Evolutionary conservation across 441 rosid species (phyloP), one percentile per base, ranked within the genome.

Genomic region (Pelargonium fulgidum): DNA sequence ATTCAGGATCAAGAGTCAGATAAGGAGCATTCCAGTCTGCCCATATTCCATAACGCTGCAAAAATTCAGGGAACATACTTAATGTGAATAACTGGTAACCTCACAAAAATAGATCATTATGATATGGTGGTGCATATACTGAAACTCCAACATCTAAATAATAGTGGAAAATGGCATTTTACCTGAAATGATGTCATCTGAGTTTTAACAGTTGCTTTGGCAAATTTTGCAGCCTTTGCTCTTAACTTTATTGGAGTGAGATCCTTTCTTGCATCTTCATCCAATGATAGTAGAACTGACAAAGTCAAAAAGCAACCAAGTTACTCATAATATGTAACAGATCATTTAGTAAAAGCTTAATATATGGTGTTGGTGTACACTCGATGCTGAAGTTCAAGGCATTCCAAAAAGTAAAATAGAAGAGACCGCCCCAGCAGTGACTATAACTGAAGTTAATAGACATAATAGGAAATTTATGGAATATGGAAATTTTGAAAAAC

Each of bases 161-260:
- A 62, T 19, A 58, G 48, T 10, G 63, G 9, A 41, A 9, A 67
- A 64, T 62, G 20, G 61, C 50, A 44, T 52, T 66, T 63, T 69
- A 92, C 98, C 99, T 94, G 88, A 80, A 94, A 94, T 76, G 99
- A 86, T 65, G 85, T 84, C 99, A 92, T 94, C 83, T 92, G 98
- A 63, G 88, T 77, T 87, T 92, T 89, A 80, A 92, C 97, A 67
- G 99, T 90, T 74, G 92, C 89, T 82, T 84, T 89, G 52, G 97
- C 97, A 70, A 89, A 94, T 78, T 92, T 94, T 13, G 96, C 94
- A 22, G 98, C 94, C 87, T 92, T 94, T 65, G 88, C 87, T 81
- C 99, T 87, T 80, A 94, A 81, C 78, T 94, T 94, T 58, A 79
- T 67, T 33, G 96, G 91, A 68, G 96, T 90, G 64, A 91, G 92